Evolutionary conservation across 2,329 filamentous ascomycete species (phyloP).

Genomic region (Rhynchosporium secalis): DNA sequence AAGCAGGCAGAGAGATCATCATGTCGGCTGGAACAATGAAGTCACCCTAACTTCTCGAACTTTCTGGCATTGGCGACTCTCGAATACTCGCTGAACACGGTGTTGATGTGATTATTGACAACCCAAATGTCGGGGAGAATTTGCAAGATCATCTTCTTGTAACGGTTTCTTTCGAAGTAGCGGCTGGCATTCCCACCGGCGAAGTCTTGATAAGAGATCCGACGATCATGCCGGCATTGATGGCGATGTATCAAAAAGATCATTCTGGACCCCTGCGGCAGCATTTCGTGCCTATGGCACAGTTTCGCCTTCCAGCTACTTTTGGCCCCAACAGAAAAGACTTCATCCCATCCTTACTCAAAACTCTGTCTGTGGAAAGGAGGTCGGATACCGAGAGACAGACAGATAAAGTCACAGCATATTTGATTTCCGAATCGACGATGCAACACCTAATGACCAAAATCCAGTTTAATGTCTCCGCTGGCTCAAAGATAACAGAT

Average conservation of each 20-base stretch:
- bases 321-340: slow-evolving; percentile 11
- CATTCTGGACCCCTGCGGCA: slow-evolving; percentile 23
- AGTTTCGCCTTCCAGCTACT: slow-evolving; percentile 21
- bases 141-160: slow-evolving; percentile 44
- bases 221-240: slow-evolving; percentile 20
- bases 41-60: slow-evolving; percentile 52
- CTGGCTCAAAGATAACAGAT: slow-evolving; percentile 20
- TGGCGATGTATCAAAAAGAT: slow-evolving; percentile 21
- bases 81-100: slow-evolving; percentile 43
- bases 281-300: slow-evolving; percentile 22
- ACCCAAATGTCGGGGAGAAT: slow-evolving; percentile 40
- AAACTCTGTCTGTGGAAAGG: slow-evolving; percentile 10
- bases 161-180: slow-evolving; percentile 43
- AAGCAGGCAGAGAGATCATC: slow-evolving; percentile 41
- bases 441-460: slow-evolving; percentile 25
- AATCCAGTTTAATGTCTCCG: slow-evolving; percentile 22
- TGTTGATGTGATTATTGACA: slow-evolving; percentile 34
- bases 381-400: slow-evolving; percentile 10
- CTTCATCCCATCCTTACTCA: slow-evolving; percentile 7
- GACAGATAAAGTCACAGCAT: slow-evolving; percentile 15
- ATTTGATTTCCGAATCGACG: slow-evolving; percentile 18
- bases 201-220: slow-evolving; percentile 39
- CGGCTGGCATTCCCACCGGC: slow-evolving; percentile 43
- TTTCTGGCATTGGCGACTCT: slow-evolving; percentile 50
- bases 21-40: slow-evolving; percentile 43